phyloP scores from a whole-genome alignment of 495 filamentous ascomycete species.

The Mycothermus thermophilus region DNA sequence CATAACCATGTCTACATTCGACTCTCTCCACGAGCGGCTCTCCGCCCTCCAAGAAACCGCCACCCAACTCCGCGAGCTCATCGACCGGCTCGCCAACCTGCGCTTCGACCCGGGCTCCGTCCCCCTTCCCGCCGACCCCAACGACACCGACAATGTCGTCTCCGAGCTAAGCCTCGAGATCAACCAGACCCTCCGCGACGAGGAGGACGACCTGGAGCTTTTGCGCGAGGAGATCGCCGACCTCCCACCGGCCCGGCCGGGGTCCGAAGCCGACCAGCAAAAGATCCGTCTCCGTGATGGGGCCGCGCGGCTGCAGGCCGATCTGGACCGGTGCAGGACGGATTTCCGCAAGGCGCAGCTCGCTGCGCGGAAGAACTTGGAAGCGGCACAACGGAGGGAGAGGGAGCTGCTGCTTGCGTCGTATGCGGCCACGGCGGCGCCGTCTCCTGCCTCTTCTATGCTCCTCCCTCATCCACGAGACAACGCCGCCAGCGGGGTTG shows the following conservation, averaged over 20 bases:
- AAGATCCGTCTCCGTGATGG: conserved; percentile 48
- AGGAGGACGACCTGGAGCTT: conserved; percentile 76
- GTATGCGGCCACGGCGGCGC: conserved; percentile 26
- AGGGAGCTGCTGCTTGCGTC: conserved; percentile 63
- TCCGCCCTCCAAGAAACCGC: conserved; percentile 54
- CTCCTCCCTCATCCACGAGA: too few relatives aligned
- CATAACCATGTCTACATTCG: conserved; percentile 39
- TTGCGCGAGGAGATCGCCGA: conserved; percentile 66
- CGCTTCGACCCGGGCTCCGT: conserved; percentile 47
- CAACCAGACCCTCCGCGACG: conserved; percentile 64
- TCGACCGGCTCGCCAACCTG: conserved; percentile 57
- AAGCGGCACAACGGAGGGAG: conserved; percentile 58
- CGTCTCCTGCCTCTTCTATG: background rate
- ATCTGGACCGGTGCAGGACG: conserved; percentile 56
- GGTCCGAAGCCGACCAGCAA: conserved; percentile 37
- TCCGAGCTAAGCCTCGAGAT: conserved; percentile 75
- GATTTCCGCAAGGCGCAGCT: conserved; percentile 79
- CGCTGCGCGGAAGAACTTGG: conserved; percentile 61
- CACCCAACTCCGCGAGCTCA: conserved; percentile 55
- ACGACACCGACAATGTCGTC: conserved; percentile 46
- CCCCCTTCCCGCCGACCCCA: conserved; percentile 20
- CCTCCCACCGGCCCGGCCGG: conserved; percentile 32
- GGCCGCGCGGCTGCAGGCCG: conserved; percentile 46
- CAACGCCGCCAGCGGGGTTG: too few relatives aligned
- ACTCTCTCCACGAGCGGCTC: conserved; percentile 51